phyloP scores from a whole-genome alignment of 2,329 filamentous ascomycete genomes.

The Cercospora brassicicola region DNA sequence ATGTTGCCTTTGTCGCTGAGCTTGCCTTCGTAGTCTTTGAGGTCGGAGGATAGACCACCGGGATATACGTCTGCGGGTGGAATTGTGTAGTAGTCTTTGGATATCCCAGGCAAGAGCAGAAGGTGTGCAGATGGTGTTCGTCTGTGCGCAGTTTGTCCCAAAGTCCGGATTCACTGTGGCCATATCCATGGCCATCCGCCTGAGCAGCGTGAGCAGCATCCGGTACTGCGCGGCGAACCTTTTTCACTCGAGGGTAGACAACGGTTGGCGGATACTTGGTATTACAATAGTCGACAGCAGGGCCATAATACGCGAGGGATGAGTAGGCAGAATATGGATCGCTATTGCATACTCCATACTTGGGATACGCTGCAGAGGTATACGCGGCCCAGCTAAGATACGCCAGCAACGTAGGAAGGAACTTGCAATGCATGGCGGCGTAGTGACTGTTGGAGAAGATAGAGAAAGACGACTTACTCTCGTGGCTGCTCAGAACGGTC shows the following conservation, averaged over 20 bases:
- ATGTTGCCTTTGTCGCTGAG: neutral
- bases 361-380: neutral
- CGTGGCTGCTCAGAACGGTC: neutral
- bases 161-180: neutral
- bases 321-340: neutral
- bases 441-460: neutral
- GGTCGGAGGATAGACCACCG: neutral
- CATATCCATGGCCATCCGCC: neutral
- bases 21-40: neutral
- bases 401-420: neutral
- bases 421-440: neutral
- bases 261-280: neutral
- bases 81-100: neutral
- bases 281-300: neutral
- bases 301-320: neutral
- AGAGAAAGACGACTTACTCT: neutral
- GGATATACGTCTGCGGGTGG: neutral
- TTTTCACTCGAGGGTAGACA: neutral
- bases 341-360: neutral
- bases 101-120: neutral
- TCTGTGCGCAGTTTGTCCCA: neutral
- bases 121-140: neutral
- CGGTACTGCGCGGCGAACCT: neutral
- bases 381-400: neutral
- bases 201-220: neutral